Conservation (phyloP, 108 stramenopile species). For the Skeletonema menzelii region DNA sequence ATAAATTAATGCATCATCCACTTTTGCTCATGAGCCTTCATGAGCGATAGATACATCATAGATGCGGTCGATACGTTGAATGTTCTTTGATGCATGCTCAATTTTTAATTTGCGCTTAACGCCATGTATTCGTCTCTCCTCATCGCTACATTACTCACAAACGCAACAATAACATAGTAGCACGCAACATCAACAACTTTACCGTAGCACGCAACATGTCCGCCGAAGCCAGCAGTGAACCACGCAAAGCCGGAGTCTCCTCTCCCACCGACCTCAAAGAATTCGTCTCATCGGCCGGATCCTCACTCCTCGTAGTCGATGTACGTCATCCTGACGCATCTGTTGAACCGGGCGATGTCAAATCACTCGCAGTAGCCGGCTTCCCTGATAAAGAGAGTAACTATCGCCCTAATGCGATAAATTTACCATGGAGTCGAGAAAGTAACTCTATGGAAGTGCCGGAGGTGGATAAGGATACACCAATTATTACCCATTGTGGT, state of each 20-base stretch:
- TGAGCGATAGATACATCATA: too few species aligned
- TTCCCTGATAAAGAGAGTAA: conserved; percentile 40
- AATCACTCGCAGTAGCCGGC: conserved; percentile 58
- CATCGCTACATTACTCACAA: not conserved
- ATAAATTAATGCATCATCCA: not conserved
- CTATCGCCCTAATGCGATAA: conserved; percentile 60
- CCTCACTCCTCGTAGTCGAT: conserved; percentile 73
- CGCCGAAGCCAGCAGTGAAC: not conserved
- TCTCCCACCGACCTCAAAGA: conserved; percentile 64
- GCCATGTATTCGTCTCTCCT: not conserved
- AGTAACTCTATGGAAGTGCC: conserved; percentile 70
- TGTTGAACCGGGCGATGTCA: conserved; percentile 80
- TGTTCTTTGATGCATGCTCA: not conserved
- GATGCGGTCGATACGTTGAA: too few species aligned
- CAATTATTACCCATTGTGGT: conserved; percentile 91
- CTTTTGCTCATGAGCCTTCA: too few species aligned
- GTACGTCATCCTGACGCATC: conserved; percentile 73
- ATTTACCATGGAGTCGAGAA: conserved; percentile 70
- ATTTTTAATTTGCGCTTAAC: too few species aligned
- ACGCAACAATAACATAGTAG: not conserved
- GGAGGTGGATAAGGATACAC: conserved; percentile 63
- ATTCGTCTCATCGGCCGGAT: conserved; percentile 69
- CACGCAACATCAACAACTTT: not conserved
- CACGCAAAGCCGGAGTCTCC: conserved; percentile 70
- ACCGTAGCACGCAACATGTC: conserved; percentile 2